A percentile compares a stretch with the other conserved stretches of the same genome.
Evolutionary conservation across 1,284 basidiomycete genomes (phyloP).

Genomic region (Heliocybe sulcata): DNA sequence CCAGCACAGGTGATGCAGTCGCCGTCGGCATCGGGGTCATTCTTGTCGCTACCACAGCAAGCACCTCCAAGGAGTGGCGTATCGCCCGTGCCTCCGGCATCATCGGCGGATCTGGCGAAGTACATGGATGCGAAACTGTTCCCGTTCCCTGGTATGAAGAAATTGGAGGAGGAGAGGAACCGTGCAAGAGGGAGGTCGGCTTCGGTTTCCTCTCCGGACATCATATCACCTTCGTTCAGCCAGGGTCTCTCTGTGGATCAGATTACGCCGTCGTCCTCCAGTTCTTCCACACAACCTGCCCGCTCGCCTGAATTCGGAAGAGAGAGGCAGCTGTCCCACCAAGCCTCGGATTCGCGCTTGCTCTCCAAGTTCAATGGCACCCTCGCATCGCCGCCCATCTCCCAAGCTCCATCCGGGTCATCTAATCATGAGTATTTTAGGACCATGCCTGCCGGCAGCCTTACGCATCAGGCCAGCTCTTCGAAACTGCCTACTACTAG

Average conservation of each 20-base stretch:
- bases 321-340: conserved; percentile 60
- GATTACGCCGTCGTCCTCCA: conserved; percentile 32
- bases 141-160: conserved; percentile 82
- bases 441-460: conserved; percentile 20
- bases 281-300: conserved; percentile 45
- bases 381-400: conserved; percentile 29
- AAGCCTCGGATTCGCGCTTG: conserved; percentile 59
- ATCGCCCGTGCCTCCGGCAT: conserved; percentile 65
- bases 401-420: conserved; percentile 35
- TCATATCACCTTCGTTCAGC: conserved; percentile 33
- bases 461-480: conserved; percentile 23
- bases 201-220: conserved; percentile 56
- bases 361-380: conserved; percentile 40
- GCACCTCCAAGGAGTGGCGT: conserved; percentile 44
- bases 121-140: conserved; percentile 80
- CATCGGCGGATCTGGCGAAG: conserved; percentile 47
- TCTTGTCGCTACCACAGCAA: conserved; percentile 49
- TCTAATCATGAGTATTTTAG: conserved; percentile 45
- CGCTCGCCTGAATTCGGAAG: conserved; percentile 41
- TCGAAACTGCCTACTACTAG: conserved; percentile 64
- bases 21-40: conserved; percentile 58
- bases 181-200: conserved; percentile 42
- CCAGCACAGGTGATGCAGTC: conserved; percentile 46
- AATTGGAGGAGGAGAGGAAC: conserved; percentile 65
- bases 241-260: conserved; percentile 26